Percentiles rank a stretch among this genome's conserved stretches.
Evolutionary conservation across 805 yeast species (phyloP).

Genomic region (Maudiozyma saulgeensis): DNA sequence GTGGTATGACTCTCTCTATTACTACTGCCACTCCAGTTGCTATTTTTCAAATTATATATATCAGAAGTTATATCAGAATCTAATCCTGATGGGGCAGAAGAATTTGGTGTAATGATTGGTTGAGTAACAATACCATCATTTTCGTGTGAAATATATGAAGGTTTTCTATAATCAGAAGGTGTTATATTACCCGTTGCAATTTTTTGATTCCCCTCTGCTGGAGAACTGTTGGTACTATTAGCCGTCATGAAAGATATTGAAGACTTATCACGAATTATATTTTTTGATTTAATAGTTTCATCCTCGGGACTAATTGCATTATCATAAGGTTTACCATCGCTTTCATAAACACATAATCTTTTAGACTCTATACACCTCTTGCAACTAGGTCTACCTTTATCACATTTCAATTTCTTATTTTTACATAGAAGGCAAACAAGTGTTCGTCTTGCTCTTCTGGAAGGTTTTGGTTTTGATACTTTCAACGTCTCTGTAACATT

Average conservation of each 20-base stretch:
- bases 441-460: conserved; percentile 7
- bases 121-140: background rate
- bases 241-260: background rate
- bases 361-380: conserved; percentile 8
- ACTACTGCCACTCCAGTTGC: background rate
- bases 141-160: background rate
- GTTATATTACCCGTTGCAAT: background rate
- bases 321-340: background rate
- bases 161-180: background rate
- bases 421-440: conserved; percentile 14
- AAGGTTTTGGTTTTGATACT: background rate
- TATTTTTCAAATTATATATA: background rate
- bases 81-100: background rate
- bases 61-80: background rate
- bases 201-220: background rate
- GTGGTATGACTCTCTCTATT: background rate
- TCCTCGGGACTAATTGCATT: background rate
- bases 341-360: conserved; percentile 10
- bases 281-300: background rate
- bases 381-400: conserved; percentile 16
- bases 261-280: background rate
- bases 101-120: background rate
- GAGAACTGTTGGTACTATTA: background rate
- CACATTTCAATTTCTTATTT: conserved; percentile 14
- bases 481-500: background rate